Evolutionary conservation across 306 rosid genomes (phyloP), one percentile per base, ranked within the genome.

Genomic region (Heteromeles arbutifolia): DNA sequence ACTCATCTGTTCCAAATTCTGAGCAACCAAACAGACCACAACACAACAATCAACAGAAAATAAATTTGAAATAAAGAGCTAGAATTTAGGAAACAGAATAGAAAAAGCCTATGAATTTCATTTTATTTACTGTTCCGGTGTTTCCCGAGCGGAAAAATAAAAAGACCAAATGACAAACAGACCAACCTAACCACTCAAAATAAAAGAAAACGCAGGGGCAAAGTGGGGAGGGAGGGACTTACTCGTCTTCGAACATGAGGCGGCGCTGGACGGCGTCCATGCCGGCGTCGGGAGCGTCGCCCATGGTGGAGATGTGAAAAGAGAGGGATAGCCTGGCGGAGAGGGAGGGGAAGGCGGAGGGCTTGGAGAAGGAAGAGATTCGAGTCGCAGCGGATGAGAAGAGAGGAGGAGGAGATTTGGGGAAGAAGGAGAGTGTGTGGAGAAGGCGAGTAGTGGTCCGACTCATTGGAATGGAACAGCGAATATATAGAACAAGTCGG

Each of bases 221-320:
- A 73, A 34, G 28, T 14, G 11, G 45, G 70, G 2, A 37, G 21
- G 21, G 21, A 50, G 54, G 54, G 68, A 86, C 97, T 4, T 41
- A 95, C 99, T 95, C 97, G 85, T 95, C 97, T 3, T 90, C 99
- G 29, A 95, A 95, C 99, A 95, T 95, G 74, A 95, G 97, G 82
- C 99, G 99, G 74, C 94, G 90, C 85, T 95, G 99, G 82, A 92
- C 97, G 56, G 93, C 97, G 86, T 95, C 97, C 99, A 95, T 95
- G 79, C 84, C 93, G 17, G 96, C 84, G 43, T 92, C 97, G 14
- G 88, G 75, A 57, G 82, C 76, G 73, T 82, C 90, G 59, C 81
- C 92, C 97, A 89, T 92, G 85, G 93, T 39, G n/a, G 75, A 58
- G 17, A 18, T 48, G 9, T 8, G 56, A 26, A 74, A n/a, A 8